These are phyloP conservation scores for Amoeboaphelidium occidentale DNA, from an alignment of 371 early-diverging fungal genomes.

Conservation along the genomic window DNA sequence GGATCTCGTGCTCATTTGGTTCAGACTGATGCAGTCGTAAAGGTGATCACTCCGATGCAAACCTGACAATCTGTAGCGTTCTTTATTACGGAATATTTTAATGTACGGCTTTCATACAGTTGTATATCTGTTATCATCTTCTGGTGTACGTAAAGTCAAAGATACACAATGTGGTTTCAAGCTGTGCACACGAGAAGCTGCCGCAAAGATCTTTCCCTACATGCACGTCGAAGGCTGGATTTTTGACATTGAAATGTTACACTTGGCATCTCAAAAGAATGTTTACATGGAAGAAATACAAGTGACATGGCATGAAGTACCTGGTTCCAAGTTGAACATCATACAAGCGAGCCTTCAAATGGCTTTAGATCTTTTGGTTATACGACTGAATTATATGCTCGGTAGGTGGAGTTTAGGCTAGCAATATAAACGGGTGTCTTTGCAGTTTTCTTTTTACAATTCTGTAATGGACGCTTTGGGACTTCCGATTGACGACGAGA, in stretches of 20 bases:
- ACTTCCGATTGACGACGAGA: neutral
- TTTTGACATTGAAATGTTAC: constrained; percentile 79
- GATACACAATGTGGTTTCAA: constrained; percentile 96
- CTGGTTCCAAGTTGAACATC: constrained; percentile 70
- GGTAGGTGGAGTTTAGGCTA: constrained; percentile 39
- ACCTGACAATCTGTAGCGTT: constrained; percentile 31
- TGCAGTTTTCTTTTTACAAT: too few relatives aligned
- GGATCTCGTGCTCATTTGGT: constrained; percentile 80
- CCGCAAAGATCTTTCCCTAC: constrained; percentile 45
- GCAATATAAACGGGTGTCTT: too few relatives aligned
- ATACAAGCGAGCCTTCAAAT: constrained; percentile 63
- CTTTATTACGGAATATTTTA: constrained; percentile 61
- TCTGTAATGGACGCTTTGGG: too few relatives aligned
- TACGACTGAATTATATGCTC: constrained; percentile 55
- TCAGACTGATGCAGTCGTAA: constrained; percentile 68
- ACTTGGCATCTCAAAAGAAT: constrained; percentile 35
- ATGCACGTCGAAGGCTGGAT: constrained; percentile 90
- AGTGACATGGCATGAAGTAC: constrained; percentile 86
- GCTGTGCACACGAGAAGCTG: constrained; percentile 54
- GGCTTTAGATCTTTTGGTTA: constrained; percentile 62
- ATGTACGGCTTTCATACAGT: constrained; percentile 74
- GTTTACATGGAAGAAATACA: constrained; percentile 67
- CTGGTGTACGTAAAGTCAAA: constrained; percentile 46
- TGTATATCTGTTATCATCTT: constrained; percentile 34
- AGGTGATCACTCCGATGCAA: constrained; percentile 28